These are phyloP conservation scores for Heterobasidion parviporum DNA, from an alignment of 1,284 basidiomycete genomes.

Conservation along the genomic window DNA sequence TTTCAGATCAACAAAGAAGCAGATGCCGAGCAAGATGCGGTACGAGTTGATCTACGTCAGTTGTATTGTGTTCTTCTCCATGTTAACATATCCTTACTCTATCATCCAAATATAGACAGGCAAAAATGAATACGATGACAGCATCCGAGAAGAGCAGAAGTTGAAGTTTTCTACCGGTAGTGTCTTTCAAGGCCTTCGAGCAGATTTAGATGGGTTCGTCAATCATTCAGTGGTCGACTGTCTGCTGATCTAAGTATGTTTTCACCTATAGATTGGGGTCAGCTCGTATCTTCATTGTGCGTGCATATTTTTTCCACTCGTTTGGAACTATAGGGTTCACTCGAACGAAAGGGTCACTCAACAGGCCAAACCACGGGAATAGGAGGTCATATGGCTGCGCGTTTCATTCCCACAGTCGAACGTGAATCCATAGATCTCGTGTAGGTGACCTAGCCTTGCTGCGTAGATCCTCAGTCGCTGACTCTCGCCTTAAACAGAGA, in stretches of 20 bases:
- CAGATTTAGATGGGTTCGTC: conserved; percentile 71
- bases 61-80: conserved; percentile 6
- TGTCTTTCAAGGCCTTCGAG: conserved; percentile 81
- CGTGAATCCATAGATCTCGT: conserved; percentile 90
- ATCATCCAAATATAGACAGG: conserved; percentile 51
- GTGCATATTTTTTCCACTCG: conserved; percentile 11
- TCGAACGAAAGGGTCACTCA: conserved; percentile 50
- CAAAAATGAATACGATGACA: conserved; percentile 81
- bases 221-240: neutral
- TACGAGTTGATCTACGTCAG: conserved; percentile 84
- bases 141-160: conserved; percentile 56
- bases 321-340: conserved; percentile 2
- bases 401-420: conserved; percentile 97
- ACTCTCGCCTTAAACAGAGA: conserved; percentile 40
- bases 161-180: conserved; percentile 58
- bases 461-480: conserved; percentile 15
- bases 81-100: neutral
- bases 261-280: conserved; percentile 41
- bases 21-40: conserved; percentile 72
- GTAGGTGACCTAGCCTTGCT: conserved; percentile 30
- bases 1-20: conserved; percentile 92
- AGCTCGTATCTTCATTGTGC: conserved; percentile 73
- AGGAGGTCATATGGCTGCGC: conserved; percentile 84
- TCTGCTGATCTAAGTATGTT: neutral
- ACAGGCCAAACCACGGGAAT: conserved; percentile 92